Evolutionary conservation across 306 rosid species (phyloP), one percentile per base, ranked within the genome.

Genomic region (Inga leiocalycina): DNA sequence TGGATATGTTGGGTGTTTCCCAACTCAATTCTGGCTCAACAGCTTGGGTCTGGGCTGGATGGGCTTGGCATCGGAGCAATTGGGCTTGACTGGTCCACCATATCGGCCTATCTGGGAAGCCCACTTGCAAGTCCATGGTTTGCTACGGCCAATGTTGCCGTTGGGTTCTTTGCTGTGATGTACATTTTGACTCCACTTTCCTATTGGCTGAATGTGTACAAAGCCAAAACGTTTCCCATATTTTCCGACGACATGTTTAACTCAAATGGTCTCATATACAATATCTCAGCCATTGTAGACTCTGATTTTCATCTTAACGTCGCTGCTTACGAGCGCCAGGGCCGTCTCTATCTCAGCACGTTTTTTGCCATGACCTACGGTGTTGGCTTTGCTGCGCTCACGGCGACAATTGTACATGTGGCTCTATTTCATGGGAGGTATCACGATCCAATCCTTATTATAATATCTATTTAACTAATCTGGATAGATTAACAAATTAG

Each of bases 71-170:
- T 95, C 0, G 96, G 88, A 0, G 85, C 94, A 0, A 3, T 92
- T 41, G 98, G 97, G 82, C 84, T 95, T 0, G 98, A 95, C 80
- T 95, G 98, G 98, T 93, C 98, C 49, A 87, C 98, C 20, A 87
- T 93, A 67, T 92, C 98, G 3, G 80, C 98, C 43, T 95, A 95
- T 84, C 93, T 95, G 0, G 98, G 98, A 39, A 95, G 98, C 91
- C 98, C 98, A 72, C 90, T 95, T 0, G 98, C 98, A 0, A 95
- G 98, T 76, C 98, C 98, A 83, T 95, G 97, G 98, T 95, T 95
- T 82, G 98, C 98, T 61, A 95, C 98, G 0, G 98, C 97, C 45
- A 95, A 95, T 32, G 94, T 95, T 1, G 98, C 98, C 1, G 98
- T 27, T 2, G 98, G 98, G 1, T 95, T 81, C 52, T 56, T 90